Base-by-base conservation (phyloP, 306 rosid species). In the Alnus rubra region DNA sequence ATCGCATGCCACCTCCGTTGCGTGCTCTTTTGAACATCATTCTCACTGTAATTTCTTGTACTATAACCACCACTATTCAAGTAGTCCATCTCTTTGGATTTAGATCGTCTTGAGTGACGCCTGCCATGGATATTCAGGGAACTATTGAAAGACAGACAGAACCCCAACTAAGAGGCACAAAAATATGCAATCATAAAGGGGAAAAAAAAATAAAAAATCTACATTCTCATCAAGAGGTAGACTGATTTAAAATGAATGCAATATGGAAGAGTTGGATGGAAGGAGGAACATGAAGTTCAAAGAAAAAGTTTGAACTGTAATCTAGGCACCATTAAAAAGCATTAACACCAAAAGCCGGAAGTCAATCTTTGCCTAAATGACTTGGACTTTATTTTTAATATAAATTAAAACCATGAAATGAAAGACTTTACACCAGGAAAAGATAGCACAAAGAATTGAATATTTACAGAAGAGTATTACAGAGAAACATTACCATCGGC, bases 61-160 rank as follows among this genome's bases (percentile, higher is more conserved):
- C 82, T 70, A 68, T 80, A 88, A 73, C 67, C 39, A 82, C 79
- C 58, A 64, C 53, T 68, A 79, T 52, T 80, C 52, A 78, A 77
- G 69, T 58, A 82, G 80, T 80, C 86, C 63, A 49, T 73, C 78
- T 89, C 93, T 83, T 80, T 80, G 59, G 92, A 89, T 81, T 88
- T 85, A 47, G 93, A 86, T 83, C 93, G 88, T 81, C 87, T 83
- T 9, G 86, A 80, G 78, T 39, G 76, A 73, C 82, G 68, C 85
- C 97, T 90, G 78, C 51, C 83, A 84, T 75, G 71, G 68, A 87
- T 39, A 68, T 68, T 68, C 30, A 19, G 49, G 72, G 19, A 42
- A 42, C 72, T 68, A 68, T 39, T 62, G 42, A 30, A 30, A 62
- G 7, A 28, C 35, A 0, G 33, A 58, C 19, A 74, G 44, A 74